These are phyloP conservation scores for Citrus unshiu DNA, from an alignment of 345 rosid species.

Conservation along the genomic window DNA sequence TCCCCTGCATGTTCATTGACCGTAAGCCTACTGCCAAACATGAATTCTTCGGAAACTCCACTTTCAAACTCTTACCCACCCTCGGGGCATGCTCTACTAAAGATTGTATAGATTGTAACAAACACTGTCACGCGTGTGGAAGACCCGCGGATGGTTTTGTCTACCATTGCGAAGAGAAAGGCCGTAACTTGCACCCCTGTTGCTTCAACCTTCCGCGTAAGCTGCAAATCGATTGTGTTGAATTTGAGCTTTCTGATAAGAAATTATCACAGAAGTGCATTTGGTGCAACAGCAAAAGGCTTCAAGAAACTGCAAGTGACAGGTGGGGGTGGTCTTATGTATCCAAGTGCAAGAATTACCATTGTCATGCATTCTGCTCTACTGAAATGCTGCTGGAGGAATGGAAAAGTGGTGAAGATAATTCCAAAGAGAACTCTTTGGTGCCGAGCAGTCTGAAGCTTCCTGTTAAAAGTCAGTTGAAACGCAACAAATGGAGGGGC, in stretches of 20 bases:
- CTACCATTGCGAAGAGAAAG: not conserved
- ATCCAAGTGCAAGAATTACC: not conserved
- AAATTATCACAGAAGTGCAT: not conserved
- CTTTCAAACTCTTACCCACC: not conserved
- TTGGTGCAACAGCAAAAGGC: not conserved
- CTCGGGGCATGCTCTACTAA: not conserved
- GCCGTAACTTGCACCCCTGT: constrained; percentile 2
- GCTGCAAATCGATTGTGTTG: not conserved
- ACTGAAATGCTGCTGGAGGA: not conserved
- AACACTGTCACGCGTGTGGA: not conserved
- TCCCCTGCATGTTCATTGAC: not conserved
- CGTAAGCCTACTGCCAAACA: not conserved
- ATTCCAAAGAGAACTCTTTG: not conserved
- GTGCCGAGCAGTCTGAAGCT: not conserved
- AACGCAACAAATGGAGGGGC: not conserved
- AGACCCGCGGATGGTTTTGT: not conserved
- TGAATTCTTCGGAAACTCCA: not conserved
- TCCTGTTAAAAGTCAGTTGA: not conserved
- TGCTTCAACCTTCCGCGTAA: not conserved
- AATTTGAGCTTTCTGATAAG: not conserved
- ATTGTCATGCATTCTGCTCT: constrained; percentile 3
- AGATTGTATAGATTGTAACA: not conserved
- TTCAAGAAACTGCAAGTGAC: not conserved
- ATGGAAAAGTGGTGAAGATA: not conserved
- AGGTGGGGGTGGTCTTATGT: constrained; percentile 11